Conservation (phyloP, 2,329 filamentous ascomycete species). For the Trichoderma koningii region DNA sequence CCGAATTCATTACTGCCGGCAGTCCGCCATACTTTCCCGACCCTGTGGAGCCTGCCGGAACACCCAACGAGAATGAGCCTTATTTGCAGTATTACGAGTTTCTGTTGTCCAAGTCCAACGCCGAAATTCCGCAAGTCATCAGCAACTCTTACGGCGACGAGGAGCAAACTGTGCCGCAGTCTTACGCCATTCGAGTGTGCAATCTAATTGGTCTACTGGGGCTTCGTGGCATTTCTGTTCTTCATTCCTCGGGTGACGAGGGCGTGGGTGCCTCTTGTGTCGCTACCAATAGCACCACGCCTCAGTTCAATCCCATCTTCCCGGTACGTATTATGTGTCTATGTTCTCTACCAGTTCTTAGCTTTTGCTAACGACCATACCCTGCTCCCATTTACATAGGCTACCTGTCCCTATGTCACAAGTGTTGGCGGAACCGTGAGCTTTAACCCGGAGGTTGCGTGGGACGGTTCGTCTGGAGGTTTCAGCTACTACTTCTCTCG, state of each 20-base stretch:
- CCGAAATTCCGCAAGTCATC: constrained; percentile 56
- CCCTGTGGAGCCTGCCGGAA: constrained; percentile 7
- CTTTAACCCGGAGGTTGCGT: constrained; percentile 43
- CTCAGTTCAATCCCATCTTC: constrained; percentile 51
- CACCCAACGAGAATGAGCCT: constrained; percentile 51
- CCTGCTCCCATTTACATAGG: constrained; percentile 29
- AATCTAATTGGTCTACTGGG: constrained; percentile 55
- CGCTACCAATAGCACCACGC: constrained; percentile 18
- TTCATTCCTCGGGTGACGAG: constrained; percentile 55
- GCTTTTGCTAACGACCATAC: background rate
- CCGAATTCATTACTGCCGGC: constrained; percentile 23
- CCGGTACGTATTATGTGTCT: constrained; percentile 29
- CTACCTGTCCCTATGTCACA: constrained; percentile 49
- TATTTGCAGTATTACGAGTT: constrained; percentile 57
- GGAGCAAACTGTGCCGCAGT: constrained; percentile 54
- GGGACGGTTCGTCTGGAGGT: constrained; percentile 52
- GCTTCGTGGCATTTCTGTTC: constrained; percentile 53
- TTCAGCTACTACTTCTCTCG: constrained; percentile 55
- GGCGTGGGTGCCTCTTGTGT: constrained; percentile 47
- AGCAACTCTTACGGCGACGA: constrained; percentile 62
- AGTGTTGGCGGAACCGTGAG: constrained; percentile 53
- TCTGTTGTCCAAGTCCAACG: constrained; percentile 48
- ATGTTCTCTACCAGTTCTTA: background rate
- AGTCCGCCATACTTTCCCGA: constrained; percentile 9
- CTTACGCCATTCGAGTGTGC: constrained; percentile 57